Evolutionary conservation across 768 basidiomycete genomes (phyloP).

Genomic region (Pseudohyphozyma bogoriensis): DNA sequence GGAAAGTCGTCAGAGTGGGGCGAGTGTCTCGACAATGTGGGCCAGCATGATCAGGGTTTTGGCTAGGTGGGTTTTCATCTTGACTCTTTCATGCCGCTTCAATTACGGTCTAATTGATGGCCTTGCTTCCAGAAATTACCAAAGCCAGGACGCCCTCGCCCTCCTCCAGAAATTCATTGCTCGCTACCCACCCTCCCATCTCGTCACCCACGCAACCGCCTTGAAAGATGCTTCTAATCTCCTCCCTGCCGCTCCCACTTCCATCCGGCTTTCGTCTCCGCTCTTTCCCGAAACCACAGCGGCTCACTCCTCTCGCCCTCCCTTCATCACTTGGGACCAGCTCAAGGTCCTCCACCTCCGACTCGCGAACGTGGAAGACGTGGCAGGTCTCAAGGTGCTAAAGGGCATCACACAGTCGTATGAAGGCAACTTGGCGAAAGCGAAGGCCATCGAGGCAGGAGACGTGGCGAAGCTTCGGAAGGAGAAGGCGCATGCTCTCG

Average conservation of each 20-base stretch:
- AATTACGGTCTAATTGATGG: too few species aligned
- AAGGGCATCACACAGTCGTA: slow-evolving; percentile 15
- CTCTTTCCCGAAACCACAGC: slow-evolving; percentile 24
- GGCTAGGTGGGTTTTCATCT: slow-evolving; percentile 10
- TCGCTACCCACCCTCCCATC: slow-evolving; percentile 9
- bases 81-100: too few species aligned
- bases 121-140: neutral
- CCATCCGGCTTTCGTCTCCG: slow-evolving; percentile 7
- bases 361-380: slow-evolving; percentile 13
- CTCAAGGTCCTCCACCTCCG: slow-evolving; percentile 20
- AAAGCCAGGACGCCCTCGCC: slow-evolving; percentile 17
- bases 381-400: slow-evolving; percentile 3
- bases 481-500: too few species aligned
- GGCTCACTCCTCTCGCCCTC: slow-evolving; percentile 1
- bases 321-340: slow-evolving; percentile 14
- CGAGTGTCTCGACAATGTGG: slow-evolving; percentile 19
- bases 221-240: neutral
- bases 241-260: neutral
- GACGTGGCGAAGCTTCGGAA: neutral
- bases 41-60: slow-evolving; percentile 13
- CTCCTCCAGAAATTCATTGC: slow-evolving; percentile 24
- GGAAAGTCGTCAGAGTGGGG: slow-evolving; percentile 3
- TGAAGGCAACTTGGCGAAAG: slow-evolving; percentile 4
- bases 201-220: neutral
- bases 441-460: slow-evolving; percentile 1